These are phyloP conservation scores for Tripidium arundinaceum DNA, from an alignment of 202 grass and related monocot species.

Conservation along the genomic window DNA sequence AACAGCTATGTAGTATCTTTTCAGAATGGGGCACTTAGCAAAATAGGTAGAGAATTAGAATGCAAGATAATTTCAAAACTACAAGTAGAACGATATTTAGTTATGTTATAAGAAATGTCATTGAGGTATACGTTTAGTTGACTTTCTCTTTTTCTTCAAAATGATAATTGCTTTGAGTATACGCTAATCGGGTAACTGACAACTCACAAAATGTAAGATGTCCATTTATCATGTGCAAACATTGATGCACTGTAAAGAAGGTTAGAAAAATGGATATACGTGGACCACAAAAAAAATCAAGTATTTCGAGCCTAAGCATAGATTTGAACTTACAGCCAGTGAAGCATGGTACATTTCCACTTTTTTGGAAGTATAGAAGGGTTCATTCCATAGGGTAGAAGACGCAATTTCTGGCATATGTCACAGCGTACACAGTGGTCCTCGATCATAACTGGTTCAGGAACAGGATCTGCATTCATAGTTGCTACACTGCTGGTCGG, in stretches of 20 bases:
- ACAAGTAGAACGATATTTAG: not conserved
- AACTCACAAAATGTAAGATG: not conserved
- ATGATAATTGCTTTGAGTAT: conserved; percentile 4
- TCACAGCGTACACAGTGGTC: conserved; percentile 79
- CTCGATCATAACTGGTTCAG: conserved; percentile 49
- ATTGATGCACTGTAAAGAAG: not conserved
- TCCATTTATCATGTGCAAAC: not conserved
- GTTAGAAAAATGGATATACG: not conserved
- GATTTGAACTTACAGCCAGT: conserved; percentile 79
- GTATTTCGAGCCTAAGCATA: conserved; percentile 8
- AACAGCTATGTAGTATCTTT: too few species aligned
- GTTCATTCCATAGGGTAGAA: conserved; percentile 63
- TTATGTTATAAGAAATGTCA: not conserved
- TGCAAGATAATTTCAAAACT: not conserved
- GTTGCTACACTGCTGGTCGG: conserved; percentile 12
- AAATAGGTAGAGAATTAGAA: not conserved
- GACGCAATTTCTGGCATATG: conserved; percentile 70
- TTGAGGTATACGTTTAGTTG: not conserved
- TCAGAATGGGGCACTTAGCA: not conserved
- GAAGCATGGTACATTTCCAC: conserved; percentile 76
- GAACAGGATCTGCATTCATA: conserved; percentile 12
- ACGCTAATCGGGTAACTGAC: not conserved
- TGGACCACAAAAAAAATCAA: conserved; percentile 2
- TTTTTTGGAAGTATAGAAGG: conserved; percentile 56
- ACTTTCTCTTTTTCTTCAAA: not conserved